Percentiles rank a stretch among this genome's conserved stretches.
These are phyloP conservation scores for Vicia faba DNA, from an alignment of 306 rosid species.

Conservation along the genomic window DNA sequence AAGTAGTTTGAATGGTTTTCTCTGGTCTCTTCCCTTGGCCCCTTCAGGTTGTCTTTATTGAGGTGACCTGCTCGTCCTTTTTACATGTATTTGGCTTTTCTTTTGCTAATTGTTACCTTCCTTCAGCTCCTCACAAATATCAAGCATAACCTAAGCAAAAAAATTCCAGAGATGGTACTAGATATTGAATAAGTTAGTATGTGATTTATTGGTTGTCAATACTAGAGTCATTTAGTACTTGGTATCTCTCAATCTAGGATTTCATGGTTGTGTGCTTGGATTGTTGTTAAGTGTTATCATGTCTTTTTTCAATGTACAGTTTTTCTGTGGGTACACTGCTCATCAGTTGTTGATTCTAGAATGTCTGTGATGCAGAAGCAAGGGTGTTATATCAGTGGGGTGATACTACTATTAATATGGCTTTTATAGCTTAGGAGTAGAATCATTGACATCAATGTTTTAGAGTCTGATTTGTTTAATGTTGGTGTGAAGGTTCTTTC, in stretches of 20 bases:
- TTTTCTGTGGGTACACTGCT: not conserved
- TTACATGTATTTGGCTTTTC: not conserved
- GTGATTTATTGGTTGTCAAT: not conserved
- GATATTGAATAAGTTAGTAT: not conserved
- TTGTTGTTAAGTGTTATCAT: slow-evolving; percentile 4
- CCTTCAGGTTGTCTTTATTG: not conserved
- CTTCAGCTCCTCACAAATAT: slow-evolving; percentile 10
- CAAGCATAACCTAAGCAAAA: not conserved
- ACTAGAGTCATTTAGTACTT: not conserved
- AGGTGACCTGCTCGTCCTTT: not conserved
- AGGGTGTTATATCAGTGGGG: not conserved
- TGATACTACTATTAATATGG: not conserved
- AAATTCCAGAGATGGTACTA: not conserved
- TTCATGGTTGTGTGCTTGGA: not conserved
- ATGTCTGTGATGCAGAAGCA: not conserved
- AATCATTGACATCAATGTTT: not conserved
- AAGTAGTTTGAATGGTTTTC: not conserved
- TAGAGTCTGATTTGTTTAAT: not conserved
- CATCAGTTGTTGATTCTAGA: not conserved
- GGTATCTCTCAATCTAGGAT: not conserved
- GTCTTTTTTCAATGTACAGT: not conserved
- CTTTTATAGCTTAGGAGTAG: not conserved
- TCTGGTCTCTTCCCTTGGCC: not conserved
- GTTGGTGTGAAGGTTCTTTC: slow-evolving; percentile 13
- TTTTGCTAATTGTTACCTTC: not conserved